Base-by-base conservation (phyloP, 257 asterid genomes). In the Ballota nigra region DNA sequence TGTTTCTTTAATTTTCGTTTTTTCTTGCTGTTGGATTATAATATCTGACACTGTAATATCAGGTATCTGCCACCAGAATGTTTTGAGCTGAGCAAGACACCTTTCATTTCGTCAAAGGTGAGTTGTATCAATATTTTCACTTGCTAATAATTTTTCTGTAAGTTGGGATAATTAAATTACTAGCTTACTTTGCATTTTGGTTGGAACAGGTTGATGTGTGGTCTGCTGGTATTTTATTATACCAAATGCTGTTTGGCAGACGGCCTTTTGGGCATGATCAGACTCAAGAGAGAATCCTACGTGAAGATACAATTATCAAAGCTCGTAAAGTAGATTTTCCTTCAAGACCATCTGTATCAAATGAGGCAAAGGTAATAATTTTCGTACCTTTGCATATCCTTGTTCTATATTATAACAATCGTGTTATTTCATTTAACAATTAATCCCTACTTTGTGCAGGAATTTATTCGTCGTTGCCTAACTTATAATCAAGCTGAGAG, bases 1-100 rank as follows among this genome's bases (percentile, higher is more conserved):
- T 8, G 16, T n/a, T 2, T 24, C 2, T 9, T 9, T 20, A 6
- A 12, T 0, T 31, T 23, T 16, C 5, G 63, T 69, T 55, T 58
- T 61, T 34, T 22, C 59, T 29, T 20, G 49, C 53, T 63, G 53
- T 1, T 66, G 52, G 77, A 69, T 57, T 55, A 65, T 20, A 52
- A 56, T 19, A 58, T 70, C 62, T 52, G 28, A 20, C 66, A 7
- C 34, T 63, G 56, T 72, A 22, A 80, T 73, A 60, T 78, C 84
- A 95, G 98, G 99, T 95, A 95, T 77, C 84, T 95, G 75, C 99
- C 99, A 76, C 98, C 99, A 15, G 99, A 95, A 77, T 95, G 99
- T 88, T 95, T 95, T 87, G 99, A 95, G 85, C 92, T 95, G 63
- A 88, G 71, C 88, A 92, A 86, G 88, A 92, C 87, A 63, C 99